Conservation (phyloP, 1,139 yeast genomes). For the Groenewaldozyma sp. region DNA sequence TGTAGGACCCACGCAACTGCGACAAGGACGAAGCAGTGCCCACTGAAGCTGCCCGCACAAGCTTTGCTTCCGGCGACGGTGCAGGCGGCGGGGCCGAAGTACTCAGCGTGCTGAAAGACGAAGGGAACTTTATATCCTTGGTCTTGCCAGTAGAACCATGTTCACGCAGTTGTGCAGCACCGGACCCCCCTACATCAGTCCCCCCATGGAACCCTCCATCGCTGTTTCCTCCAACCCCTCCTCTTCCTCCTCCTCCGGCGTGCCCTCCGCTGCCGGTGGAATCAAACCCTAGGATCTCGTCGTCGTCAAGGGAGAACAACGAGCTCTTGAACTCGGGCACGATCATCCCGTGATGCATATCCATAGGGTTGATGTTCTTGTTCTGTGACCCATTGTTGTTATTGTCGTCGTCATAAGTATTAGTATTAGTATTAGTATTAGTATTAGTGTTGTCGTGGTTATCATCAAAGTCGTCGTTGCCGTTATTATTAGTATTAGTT, state of each 20-base stretch:
- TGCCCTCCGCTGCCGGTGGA: too few relatives aligned
- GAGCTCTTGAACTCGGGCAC: slow-evolving; percentile 3
- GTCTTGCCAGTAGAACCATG: background rate
- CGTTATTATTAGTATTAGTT: background rate
- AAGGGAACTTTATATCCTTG: background rate
- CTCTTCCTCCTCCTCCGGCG: too few relatives aligned
- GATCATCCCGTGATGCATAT: slow-evolving; percentile 2
- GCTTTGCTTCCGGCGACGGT: background rate
- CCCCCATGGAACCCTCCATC: too few relatives aligned
- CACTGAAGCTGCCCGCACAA: slow-evolving; percentile 4
- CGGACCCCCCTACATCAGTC: too few relatives aligned
- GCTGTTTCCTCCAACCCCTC: too few relatives aligned
- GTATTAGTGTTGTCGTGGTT: background rate
- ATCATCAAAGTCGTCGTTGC: too few relatives aligned
- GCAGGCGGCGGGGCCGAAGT: background rate
- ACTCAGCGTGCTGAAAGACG: background rate
- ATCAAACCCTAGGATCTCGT: slow-evolving; percentile 7
- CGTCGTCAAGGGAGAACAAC: slow-evolving; percentile 9
- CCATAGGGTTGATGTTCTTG: background rate
- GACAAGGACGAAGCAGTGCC: slow-evolving; percentile 4
- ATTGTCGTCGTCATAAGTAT: background rate
- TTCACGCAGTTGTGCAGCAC: too few relatives aligned
- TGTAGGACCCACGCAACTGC: slow-evolving; percentile 1
- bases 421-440: background rate
- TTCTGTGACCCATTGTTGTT: background rate